Conservation (phyloP, 2,329 filamentous ascomycete species). For the Lanzia echinophila region DNA sequence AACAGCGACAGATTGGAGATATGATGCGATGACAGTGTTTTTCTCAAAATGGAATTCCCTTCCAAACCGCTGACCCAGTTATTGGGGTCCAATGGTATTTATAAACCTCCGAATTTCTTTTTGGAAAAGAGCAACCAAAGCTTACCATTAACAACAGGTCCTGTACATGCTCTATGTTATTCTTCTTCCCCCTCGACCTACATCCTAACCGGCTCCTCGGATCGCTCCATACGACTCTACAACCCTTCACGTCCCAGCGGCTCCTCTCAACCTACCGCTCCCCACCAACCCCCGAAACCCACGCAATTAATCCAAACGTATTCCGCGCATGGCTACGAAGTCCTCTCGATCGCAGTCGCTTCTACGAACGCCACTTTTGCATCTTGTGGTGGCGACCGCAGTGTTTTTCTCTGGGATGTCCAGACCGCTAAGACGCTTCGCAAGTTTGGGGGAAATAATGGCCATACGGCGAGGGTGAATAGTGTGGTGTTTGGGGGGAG, state of each 20-base stretch:
- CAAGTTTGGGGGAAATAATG: slow-evolving; percentile 55
- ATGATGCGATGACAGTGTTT: background rate
- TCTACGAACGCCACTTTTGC: slow-evolving; percentile 78
- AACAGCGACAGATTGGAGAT: background rate
- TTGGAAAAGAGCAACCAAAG: background rate
- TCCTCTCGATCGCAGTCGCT: slow-evolving; percentile 72
- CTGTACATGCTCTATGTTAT: slow-evolving; percentile 66
- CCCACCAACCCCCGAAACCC: slow-evolving; percentile 32
- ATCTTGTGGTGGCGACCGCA: slow-evolving; percentile 82
- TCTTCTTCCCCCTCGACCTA: slow-evolving; percentile 68
- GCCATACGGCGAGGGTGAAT: slow-evolving; percentile 55
- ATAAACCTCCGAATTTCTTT: background rate
- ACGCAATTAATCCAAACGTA: slow-evolving; percentile 74
- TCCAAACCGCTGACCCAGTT: slow-evolving; percentile 47
- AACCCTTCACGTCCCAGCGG: slow-evolving; percentile 59
- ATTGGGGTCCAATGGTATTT: slow-evolving; percentile 51
- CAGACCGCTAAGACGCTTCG: slow-evolving; percentile 68
- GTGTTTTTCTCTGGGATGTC: slow-evolving; percentile 94
- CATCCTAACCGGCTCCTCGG: slow-evolving; percentile 78
- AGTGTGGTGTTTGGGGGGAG: slow-evolving; percentile 72
- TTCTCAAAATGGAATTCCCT: slow-evolving; percentile 34
- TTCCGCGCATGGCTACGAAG: slow-evolving; percentile 83
- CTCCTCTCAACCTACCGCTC: slow-evolving; percentile 33
- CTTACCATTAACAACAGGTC: slow-evolving; percentile 40
- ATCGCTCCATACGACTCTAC: slow-evolving; percentile 80